phyloP scores from a whole-genome alignment of 2,329 filamentous ascomycete genomes.

The Fusarium pilosicola region DNA sequence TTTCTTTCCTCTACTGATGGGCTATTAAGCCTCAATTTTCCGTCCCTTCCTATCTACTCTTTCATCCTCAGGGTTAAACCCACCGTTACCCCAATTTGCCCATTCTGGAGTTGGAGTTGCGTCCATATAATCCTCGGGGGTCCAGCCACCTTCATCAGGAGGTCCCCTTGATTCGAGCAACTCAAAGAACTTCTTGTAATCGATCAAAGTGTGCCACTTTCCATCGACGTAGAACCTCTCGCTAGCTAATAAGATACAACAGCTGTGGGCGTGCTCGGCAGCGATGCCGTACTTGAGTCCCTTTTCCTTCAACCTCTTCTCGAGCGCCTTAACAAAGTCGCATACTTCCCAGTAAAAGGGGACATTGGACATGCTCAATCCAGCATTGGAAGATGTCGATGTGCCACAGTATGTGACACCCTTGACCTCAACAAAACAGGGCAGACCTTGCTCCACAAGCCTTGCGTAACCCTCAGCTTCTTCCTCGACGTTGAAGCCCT shows the following conservation, averaged over 20 bases:
- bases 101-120: slow-evolving; percentile 72
- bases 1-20: not conserved
- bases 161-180: slow-evolving; percentile 72
- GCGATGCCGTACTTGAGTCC: slow-evolving; percentile 89
- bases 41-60: slow-evolving; percentile 88
- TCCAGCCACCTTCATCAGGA: slow-evolving; percentile 70
- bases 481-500: slow-evolving; percentile 97
- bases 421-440: slow-evolving; percentile 95
- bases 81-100: slow-evolving; percentile 94
- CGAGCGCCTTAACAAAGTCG: slow-evolving; percentile 81
- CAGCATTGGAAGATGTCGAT: slow-evolving; percentile 82
- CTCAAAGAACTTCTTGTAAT: slow-evolving; percentile 89
- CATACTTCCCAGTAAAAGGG: slow-evolving; percentile 94
- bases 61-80: slow-evolving; percentile 90
- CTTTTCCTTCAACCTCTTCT: slow-evolving; percentile 72
- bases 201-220: slow-evolving; percentile 91
- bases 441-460: slow-evolving; percentile 85
- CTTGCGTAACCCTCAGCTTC: slow-evolving; percentile 91
- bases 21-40: slow-evolving; percentile 58
- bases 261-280: slow-evolving; percentile 94
- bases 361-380: slow-evolving; percentile 96
- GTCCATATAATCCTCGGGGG: slow-evolving; percentile 22
- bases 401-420: slow-evolving; percentile 98
- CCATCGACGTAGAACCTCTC: slow-evolving; percentile 80
- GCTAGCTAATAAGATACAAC: slow-evolving; percentile 88